phyloP scores from a whole-genome alignment of 1,284 basidiomycete species.

The Cutaneotrichosporon daszewskae region DNA sequence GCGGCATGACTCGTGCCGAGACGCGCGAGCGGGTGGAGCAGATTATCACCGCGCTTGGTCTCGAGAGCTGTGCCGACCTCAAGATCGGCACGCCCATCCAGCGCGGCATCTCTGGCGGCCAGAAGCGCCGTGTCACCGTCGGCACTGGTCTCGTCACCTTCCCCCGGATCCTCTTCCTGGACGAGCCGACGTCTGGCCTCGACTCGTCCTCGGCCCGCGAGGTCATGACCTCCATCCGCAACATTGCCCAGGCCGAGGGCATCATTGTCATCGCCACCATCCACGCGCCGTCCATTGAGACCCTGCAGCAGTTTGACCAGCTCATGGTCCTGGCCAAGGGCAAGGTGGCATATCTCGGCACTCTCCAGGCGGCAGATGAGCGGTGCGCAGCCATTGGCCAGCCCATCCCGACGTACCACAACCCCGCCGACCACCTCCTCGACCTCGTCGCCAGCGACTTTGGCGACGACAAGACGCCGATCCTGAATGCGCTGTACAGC shows the following conservation, averaged over 20 bases:
- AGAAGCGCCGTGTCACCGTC: conserved; percentile 44
- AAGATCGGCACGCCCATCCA: conserved; percentile 47
- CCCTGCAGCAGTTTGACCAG: conserved; percentile 41
- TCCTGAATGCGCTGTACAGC: conserved; percentile 1
- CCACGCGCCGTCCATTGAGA: conserved; percentile 45
- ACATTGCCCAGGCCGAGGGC: conserved; percentile 12
- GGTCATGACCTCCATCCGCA: conserved; percentile 15
- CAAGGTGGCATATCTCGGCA: conserved; percentile 28
- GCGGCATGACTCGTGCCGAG: conserved; percentile 7
- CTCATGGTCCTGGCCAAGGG: conserved; percentile 39
- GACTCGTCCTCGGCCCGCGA: conserved; percentile 20
- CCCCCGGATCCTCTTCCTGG: conserved; percentile 46
- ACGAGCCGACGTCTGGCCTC: conserved; percentile 44
- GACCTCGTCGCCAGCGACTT: conserved; percentile 34
- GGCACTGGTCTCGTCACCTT: conserved; percentile 42
- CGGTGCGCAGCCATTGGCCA: conserved; percentile 20
- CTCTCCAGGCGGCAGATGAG: conserved; percentile 6
- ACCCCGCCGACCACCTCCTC: conserved; percentile 32
- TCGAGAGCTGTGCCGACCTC: conserved; percentile 8
- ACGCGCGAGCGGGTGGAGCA: conserved; percentile 11
- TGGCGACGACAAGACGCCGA: conserved; percentile 5
- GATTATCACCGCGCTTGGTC: conserved; percentile 17
- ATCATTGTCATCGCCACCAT: conserved; percentile 41
- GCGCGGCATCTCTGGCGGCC: conserved; percentile 48
- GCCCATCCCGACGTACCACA: conserved; percentile 21